Base-by-base conservation (phyloP, 352 stramenopile genomes). In the Phytophthora palmivora region DNA sequence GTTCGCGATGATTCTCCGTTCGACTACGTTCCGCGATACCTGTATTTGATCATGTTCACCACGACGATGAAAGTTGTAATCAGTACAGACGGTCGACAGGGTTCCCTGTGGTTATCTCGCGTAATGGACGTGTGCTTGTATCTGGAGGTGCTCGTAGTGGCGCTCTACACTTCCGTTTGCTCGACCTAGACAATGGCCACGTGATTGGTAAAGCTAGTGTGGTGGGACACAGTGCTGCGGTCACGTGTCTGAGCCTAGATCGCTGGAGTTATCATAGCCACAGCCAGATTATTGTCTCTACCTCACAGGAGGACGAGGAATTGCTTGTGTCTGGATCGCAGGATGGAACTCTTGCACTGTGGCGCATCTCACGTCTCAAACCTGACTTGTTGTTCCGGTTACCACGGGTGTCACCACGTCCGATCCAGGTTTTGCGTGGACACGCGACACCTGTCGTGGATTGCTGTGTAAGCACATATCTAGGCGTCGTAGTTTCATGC, bases 171-270 rank as follows among this genome's bases (percentile, higher is more conserved):
- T 68, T 96, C 15, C 82, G 88, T 4, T 54, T 95, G 6, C 30
- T 95, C 0, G 88, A 96, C 48, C 60, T 93, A 5, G 88, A 94
- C 58, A 96, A 88, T 42, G 86, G 84, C 0, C 88, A 94, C 39
- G 72, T 96, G 15, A 57, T 95, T 19, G 88, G 81, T 9, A 93
- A 93, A 58, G 88, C 86, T 0, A 96, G 84, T 51, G 84, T 94
- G 9, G 83, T 85, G 3, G 88, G 88, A 0, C 88, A 96, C 41
- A 72, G 81, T 16, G 78, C 70, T 21, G 69, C 76, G 2, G 75
- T 96, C 21, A 92, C 88, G 26, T 94, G 86, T 54, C 26, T 96
- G 11, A 88, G 73, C 26, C 44, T 94, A 15, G 84, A 93, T 64
- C 73, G 75, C 19, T 80, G 86, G 48, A 82, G 68, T 46, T 82